phyloP scores from a whole-genome alignment of 1,284 basidiomycete genomes.

The Tremellales sp. region DNA sequence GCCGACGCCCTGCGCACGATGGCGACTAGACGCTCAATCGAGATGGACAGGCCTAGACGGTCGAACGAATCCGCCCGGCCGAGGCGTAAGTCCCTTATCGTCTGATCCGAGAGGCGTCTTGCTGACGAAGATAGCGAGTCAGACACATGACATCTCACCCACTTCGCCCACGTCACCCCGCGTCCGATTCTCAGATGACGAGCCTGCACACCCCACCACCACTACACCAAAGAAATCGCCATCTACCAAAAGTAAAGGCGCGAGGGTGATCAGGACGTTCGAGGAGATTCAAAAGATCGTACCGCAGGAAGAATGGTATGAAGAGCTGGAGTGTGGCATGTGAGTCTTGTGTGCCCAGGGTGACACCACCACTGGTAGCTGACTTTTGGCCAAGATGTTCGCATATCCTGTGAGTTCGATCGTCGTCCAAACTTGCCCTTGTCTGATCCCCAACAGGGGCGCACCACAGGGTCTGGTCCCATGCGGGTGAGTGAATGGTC shows the following conservation, averaged over 20 bases:
- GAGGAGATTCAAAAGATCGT: slow-evolving; percentile 28
- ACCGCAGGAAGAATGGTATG: slow-evolving; percentile 31
- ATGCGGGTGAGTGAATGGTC: slow-evolving; percentile 26
- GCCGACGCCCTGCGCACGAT: too few relatives aligned
- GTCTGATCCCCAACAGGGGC: slow-evolving; percentile 14
- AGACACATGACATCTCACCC: too few relatives aligned
- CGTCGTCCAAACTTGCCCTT: not conserved
- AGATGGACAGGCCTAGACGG: too few relatives aligned
- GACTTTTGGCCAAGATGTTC: too few relatives aligned
- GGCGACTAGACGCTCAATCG: too few relatives aligned
- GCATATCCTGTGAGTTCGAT: slow-evolving; percentile 23
- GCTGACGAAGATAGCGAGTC: too few relatives aligned
- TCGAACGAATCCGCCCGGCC: too few relatives aligned
- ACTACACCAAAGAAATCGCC: slow-evolving; percentile 1
- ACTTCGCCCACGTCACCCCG: not conserved
- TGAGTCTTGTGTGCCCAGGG: slow-evolving; percentile 9
- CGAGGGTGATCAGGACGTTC: slow-evolving; percentile 31
- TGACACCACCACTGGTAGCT: slow-evolving; percentile 6
- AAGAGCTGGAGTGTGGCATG: slow-evolving; percentile 38
- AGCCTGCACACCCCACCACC: slow-evolving; percentile 1
- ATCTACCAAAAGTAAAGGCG: slow-evolving; percentile 3
- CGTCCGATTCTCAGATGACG: slow-evolving; percentile 2
- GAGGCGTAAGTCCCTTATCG: too few relatives aligned
- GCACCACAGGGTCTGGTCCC: slow-evolving; percentile 31
- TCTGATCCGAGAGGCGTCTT: too few relatives aligned